Percentiles rank a stretch among this genome's conserved stretches.
phyloP scores from a whole-genome alignment of 495 filamentous ascomycete genomes.

The Amniculicola lignicola region DNA sequence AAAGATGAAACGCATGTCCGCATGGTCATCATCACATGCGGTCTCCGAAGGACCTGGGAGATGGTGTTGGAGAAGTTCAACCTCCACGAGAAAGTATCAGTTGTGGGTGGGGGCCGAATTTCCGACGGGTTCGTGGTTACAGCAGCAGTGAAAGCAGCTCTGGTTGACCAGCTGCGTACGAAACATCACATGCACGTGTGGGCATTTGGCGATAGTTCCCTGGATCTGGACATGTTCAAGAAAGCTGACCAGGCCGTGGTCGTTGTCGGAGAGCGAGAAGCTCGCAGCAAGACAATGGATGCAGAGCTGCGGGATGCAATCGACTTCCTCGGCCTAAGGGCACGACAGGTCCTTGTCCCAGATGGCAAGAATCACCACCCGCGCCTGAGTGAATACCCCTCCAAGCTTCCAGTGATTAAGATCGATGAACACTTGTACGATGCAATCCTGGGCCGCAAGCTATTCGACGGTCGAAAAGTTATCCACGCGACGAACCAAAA shows the following conservation, averaged over 20 bases:
- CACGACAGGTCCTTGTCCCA: constrained; percentile 52
- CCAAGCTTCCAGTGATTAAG: constrained; percentile 47
- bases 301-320: constrained; percentile 47
- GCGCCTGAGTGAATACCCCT: constrained; percentile 50
- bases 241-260: constrained; percentile 56
- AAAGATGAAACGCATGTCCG: constrained; percentile 44
- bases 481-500: constrained; percentile 47
- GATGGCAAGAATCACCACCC: constrained; percentile 39
- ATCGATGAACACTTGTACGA: constrained; percentile 44
- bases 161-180: constrained; percentile 47
- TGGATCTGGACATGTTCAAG: constrained; percentile 59
- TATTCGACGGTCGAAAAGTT: constrained; percentile 33
- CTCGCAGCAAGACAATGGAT: constrained; percentile 59
- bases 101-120: constrained; percentile 57
- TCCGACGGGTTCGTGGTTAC: constrained; percentile 54
- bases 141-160: constrained; percentile 48
- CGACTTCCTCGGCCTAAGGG: constrained; percentile 42
- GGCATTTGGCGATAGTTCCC: constrained; percentile 62
- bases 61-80: constrained; percentile 51
- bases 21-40: constrained; percentile 58
- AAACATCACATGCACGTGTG: constrained; percentile 46
- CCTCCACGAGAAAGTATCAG: constrained; percentile 46
- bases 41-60: constrained; percentile 57
- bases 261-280: constrained; percentile 52
- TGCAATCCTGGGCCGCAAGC: constrained; percentile 36